Conservation (phyloP, 495 filamentous ascomycete species). For the Penicillium turbatum region DNA sequence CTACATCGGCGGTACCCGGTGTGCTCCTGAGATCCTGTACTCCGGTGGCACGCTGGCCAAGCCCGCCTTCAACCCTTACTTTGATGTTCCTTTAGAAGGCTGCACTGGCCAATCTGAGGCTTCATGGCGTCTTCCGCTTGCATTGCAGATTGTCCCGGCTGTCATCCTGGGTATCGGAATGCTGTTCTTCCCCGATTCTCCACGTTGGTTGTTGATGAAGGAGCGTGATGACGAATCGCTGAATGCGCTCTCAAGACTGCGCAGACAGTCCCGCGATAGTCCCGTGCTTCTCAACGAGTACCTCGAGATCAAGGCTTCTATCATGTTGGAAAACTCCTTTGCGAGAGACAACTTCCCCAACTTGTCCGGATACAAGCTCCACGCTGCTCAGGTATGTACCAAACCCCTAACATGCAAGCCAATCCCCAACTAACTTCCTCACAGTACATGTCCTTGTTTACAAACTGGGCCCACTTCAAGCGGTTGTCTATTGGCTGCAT, state of each 20-base stretch:
- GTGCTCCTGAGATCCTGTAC: conserved; percentile 44
- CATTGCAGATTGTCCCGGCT: conserved; percentile 58
- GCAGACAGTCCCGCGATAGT: conserved; percentile 45
- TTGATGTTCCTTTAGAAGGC: conserved; percentile 37
- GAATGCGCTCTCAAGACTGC: conserved; percentile 61
- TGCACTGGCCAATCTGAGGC: conserved; percentile 57
- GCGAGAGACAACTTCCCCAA: conserved; percentile 67
- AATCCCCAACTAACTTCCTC: neutral
- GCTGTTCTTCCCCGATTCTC: conserved; percentile 77
- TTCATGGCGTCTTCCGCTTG: conserved; percentile 65
- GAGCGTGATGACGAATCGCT: conserved; percentile 67
- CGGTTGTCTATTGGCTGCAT: conserved; percentile 71
- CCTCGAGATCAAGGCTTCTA: conserved; percentile 77
- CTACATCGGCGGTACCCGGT: conserved; percentile 40
- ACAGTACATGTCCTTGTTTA: conserved; percentile 63
- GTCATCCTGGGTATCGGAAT: conserved; percentile 63
- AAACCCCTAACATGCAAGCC: neutral
- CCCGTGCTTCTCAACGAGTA: conserved; percentile 71
- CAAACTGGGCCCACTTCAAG: conserved; percentile 68
- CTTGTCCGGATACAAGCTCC: conserved; percentile 52
- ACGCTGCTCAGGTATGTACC: conserved; percentile 30
- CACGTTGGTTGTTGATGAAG: conserved; percentile 74
- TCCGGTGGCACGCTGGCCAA: conserved; percentile 62
- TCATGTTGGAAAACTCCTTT: conserved; percentile 73
- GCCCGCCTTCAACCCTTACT: conserved; percentile 38